Evolutionary conservation across 257 asterid genomes (phyloP).

Genomic region (Solanum microdontum): DNA sequence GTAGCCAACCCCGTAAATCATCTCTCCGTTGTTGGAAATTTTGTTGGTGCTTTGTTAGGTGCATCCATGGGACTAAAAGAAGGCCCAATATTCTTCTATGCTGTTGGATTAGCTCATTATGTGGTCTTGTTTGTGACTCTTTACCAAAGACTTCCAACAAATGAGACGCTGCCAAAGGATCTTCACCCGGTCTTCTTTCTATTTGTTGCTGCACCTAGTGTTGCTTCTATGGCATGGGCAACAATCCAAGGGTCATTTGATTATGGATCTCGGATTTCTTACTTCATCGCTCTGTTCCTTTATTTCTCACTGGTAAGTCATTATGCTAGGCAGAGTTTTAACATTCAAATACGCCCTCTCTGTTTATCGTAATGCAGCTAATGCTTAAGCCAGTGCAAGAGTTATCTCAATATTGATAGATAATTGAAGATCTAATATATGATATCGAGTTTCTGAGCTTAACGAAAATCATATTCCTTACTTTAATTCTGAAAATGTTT

Average conservation of each 20-base stretch:
- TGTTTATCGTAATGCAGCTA: background rate
- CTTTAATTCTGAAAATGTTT: background rate
- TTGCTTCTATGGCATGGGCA: constrained; percentile 95
- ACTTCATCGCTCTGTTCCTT: constrained; percentile 80
- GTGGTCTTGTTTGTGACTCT: constrained; percentile 71
- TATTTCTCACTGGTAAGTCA: constrained; percentile 60
- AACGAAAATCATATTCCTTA: background rate
- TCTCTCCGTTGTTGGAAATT: constrained; percentile 65
- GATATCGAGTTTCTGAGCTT: background rate
- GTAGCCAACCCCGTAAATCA: constrained; percentile 90
- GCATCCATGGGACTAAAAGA: constrained; percentile 83
- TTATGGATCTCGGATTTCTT: constrained; percentile 51
- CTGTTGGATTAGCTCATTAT: constrained; percentile 85
- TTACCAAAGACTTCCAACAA: constrained; percentile 88
- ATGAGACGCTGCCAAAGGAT: constrained; percentile 78
- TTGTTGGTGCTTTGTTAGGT: constrained; percentile 83
- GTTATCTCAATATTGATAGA: background rate
- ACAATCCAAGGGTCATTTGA: constrained; percentile 62
- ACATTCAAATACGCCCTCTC: background rate
- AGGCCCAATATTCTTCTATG: constrained; percentile 83
- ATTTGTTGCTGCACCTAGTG: constrained; percentile 87
- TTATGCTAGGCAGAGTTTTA: background rate
- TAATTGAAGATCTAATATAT: background rate
- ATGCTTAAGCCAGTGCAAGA: background rate
- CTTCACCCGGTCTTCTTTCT: constrained; percentile 92